Conservation (phyloP, 805 yeast species). For the Candida quercuum region DNA sequence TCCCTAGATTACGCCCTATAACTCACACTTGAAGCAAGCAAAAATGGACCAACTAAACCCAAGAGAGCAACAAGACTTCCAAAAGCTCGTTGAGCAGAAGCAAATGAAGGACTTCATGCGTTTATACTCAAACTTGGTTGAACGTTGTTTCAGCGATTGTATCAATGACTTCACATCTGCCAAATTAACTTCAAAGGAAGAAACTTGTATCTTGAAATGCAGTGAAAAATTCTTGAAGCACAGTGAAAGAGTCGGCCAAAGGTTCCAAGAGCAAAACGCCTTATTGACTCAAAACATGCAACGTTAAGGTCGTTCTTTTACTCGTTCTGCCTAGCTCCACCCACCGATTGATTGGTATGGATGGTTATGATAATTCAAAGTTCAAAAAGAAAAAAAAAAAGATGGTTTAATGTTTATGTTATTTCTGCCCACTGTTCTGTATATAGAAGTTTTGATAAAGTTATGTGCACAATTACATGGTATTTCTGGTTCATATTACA, state of each 20-base stretch:
- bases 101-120: conserved; percentile 99
- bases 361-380: too few species aligned
- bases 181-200: conserved; percentile 79
- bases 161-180: conserved; percentile 97
- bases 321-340: too few species aligned
- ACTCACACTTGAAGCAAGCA: too few species aligned
- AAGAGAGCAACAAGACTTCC: conserved; percentile 95
- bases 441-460: too few species aligned
- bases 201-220: conserved; percentile 81
- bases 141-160: conserved; percentile 96
- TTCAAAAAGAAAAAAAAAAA: too few species aligned
- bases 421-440: too few species aligned
- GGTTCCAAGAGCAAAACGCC: conserved; percentile 97
- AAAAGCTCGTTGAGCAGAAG: conserved; percentile 90
- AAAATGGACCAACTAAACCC: conserved; percentile 91
- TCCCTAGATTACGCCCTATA: too few species aligned
- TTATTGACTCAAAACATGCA: conserved; percentile 68
- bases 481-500: too few species aligned
- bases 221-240: conserved; percentile 97
- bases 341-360: too few species aligned
- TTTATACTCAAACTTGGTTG: conserved; percentile 88
- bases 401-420: too few species aligned
- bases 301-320: too few species aligned
- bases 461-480: too few species aligned
- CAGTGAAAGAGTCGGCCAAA: conserved; percentile 95